Conservation (phyloP, 768 basidiomycete species). For the Rhodotorula graminis region DNA sequence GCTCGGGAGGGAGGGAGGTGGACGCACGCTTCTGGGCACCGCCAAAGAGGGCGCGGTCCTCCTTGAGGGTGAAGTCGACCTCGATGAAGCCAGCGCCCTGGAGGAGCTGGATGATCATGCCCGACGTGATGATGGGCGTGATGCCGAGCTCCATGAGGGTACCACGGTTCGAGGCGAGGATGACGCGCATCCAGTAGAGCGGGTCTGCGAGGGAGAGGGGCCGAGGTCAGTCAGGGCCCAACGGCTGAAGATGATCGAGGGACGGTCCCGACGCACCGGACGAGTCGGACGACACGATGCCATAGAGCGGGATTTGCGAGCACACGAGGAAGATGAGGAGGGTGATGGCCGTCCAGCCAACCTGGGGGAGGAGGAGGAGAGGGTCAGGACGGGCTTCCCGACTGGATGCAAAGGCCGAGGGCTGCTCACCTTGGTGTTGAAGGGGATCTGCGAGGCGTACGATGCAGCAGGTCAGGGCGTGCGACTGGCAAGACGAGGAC, state of each 20-base stretch:
- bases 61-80: conserved; percentile 93
- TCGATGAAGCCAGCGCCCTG: conserved; percentile 97
- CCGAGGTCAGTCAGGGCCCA: too few relatives aligned
- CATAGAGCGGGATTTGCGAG: conserved; percentile 97
- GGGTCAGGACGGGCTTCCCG: not conserved
- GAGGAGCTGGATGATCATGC: conserved; percentile 99
- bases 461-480: not conserved
- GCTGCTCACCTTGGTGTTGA: conserved; percentile 79
- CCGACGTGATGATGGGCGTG: conserved; percentile 92
- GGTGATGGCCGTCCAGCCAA: conserved; percentile 94
- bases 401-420: not conserved
- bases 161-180: conserved; percentile 95
- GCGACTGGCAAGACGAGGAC: not conserved
- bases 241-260: too few relatives aligned
- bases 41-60: conserved; percentile 90
- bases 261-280: conserved; percentile 50
- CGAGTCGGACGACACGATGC: conserved; percentile 99
- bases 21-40: conserved; percentile 89
- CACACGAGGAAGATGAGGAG: conserved; percentile 99
- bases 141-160: conserved; percentile 99
- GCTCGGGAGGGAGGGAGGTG: too few relatives aligned
- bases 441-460: conserved; percentile 71
- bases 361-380: conserved; percentile 12
- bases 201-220: conserved; percentile 59
- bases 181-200: conserved; percentile 99